Evolutionary conservation across 2,329 filamentous ascomycete species (phyloP).

Genomic region (Monascus ruber): DNA sequence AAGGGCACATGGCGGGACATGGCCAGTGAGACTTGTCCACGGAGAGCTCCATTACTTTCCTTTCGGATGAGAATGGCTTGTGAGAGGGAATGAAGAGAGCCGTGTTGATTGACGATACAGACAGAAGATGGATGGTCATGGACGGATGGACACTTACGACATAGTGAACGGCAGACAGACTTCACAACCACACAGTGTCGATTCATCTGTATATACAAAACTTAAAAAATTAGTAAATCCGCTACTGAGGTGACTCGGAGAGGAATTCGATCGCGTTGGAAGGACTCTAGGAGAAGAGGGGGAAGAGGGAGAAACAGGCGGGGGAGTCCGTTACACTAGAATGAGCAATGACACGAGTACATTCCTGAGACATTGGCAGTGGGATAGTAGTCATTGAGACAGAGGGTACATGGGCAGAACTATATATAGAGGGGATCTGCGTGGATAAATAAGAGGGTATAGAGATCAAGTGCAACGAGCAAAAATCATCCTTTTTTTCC

Average conservation of each 20-base stretch:
- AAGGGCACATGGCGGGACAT: not conserved
- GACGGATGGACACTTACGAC: slow-evolving; percentile 24
- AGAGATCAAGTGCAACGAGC: not conserved
- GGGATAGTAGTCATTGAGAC: not conserved
- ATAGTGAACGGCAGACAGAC: slow-evolving; percentile 24
- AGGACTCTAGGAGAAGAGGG: not conserved
- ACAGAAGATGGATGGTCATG: not conserved
- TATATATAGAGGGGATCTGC: not conserved
- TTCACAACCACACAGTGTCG: slow-evolving; percentile 23
- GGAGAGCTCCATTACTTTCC: not conserved
- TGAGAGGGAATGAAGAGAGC: too few species aligned
- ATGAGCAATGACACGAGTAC: slow-evolving; percentile 26
- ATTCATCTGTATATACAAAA: slow-evolving; percentile 30
- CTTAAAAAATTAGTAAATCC: slow-evolving; percentile 23
- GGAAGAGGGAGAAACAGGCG: not conserved
- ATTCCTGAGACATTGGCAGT: slow-evolving; percentile 8
- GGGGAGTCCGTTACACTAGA: slow-evolving; percentile 23
- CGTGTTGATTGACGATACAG: too few species aligned
- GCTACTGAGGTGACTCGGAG: slow-evolving; percentile 21
- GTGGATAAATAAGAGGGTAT: not conserved
- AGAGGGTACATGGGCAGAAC: not conserved
- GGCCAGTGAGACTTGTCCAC: not conserved
- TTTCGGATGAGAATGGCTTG: too few species aligned
- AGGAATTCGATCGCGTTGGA: slow-evolving; percentile 3
- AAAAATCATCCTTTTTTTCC: not conserved